Percentiles rank a stretch among this genome's conserved stretches.
Evolutionary conservation across 2,329 filamentous ascomycete species (phyloP).

Genomic region (Fusarium sp.): DNA sequence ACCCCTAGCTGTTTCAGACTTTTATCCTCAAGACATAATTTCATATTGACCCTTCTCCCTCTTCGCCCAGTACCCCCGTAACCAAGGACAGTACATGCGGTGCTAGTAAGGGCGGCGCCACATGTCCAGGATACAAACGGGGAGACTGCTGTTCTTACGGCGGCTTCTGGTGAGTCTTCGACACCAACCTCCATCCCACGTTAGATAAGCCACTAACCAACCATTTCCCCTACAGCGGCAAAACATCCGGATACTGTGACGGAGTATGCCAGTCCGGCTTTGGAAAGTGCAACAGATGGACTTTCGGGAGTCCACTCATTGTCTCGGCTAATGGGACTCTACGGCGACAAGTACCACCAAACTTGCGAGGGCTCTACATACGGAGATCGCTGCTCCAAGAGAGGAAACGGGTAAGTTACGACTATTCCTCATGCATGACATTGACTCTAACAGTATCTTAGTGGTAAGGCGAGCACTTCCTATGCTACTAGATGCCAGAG

Average conservation of each 20-base stretch:
- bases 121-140: conserved; percentile 52
- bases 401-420: conserved; percentile 20
- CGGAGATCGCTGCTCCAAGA: conserved; percentile 33
- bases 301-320: conserved; percentile 14
- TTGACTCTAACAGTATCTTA: neutral
- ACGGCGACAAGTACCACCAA: conserved; percentile 38
- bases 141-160: conserved; percentile 57
- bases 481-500: conserved; percentile 17
- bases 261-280: conserved; percentile 50
- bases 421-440: neutral
- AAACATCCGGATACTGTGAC: conserved; percentile 48
- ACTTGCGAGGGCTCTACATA: conserved; percentile 34
- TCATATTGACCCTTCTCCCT: no score
- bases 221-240: neutral
- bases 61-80: neutral
- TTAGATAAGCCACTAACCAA: neutral
- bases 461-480: conserved; percentile 31
- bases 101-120: conserved; percentile 42
- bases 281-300: conserved; percentile 49
- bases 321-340: conserved; percentile 41
- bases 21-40: neutral
- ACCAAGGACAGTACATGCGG: conserved; percentile 54
- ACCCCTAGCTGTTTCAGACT: conserved; percentile 2
- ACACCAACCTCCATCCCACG: no score
- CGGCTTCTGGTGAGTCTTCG: conserved; percentile 52